Evolutionary conservation across 129 eudicot species (phyloP), one percentile per base, ranked within the genome.

Genomic region (Solidago caesia): DNA sequence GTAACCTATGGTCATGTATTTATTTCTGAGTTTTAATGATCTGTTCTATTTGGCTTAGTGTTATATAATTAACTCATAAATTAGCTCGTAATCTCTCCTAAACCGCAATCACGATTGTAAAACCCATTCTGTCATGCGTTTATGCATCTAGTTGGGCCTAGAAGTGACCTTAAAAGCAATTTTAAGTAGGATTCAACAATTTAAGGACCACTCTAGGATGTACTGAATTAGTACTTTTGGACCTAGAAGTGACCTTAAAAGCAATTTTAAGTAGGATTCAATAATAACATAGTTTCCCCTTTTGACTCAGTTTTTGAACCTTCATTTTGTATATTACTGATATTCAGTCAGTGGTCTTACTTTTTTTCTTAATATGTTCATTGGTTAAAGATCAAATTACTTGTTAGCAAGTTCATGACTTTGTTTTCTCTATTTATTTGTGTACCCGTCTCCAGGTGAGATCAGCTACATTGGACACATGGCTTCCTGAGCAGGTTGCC

Each of bases 401-500:
- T 64, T 70, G 48, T 58, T 71, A 71, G 10, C 58, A 63, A 27
- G 59, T 61, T 43, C 67, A 49, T 62, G 45, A 52, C 16, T 71
- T 51, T 78, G 5, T 72, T 25, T 26, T 79, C 48, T 78, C 77
- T 42, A 53, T 25, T 66, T 70, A 27, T 73, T 82, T 52, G 71
- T 72, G 80, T 49, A 55, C 70, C 47, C 55, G 67, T 76, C 44
- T 69, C 43, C 79, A 92, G 98, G 98, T 94, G 77, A 80, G 98
- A 77, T 94, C 98, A 66, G 97, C 96, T 53, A 90, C 96, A 53
- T 89, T 94, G 55, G 98, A 94, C 84, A 94, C 97, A 72, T 94
- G 98, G 98, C 98, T 94, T 71, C 98, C 98, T 3, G 98, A 94
- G 71, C 97, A 90, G 82, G 93, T 94, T 81, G 88, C 90, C 13